These are phyloP conservation scores for Astragalus membranaceus DNA, from an alignment of 306 rosid genomes.

Conservation along the genomic window DNA sequence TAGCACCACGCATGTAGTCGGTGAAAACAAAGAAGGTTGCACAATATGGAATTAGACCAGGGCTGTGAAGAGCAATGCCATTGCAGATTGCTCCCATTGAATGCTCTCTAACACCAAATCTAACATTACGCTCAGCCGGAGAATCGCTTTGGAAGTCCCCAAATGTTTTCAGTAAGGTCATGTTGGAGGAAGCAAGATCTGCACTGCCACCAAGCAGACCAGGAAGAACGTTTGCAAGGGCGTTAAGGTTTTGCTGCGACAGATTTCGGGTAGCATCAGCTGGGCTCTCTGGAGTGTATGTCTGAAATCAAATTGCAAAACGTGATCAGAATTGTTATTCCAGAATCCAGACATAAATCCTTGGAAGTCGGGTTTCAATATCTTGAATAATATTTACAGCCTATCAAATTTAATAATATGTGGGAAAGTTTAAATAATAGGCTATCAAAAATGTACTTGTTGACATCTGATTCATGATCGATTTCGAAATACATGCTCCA, in stretches of 20 bases:
- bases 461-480: background rate
- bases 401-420: background rate
- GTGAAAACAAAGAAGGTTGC: conserved; percentile 99
- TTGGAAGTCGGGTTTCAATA: background rate
- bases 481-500: background rate
- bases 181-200: conserved; percentile 96
- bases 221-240: conserved; percentile 82
- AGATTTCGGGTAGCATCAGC: conserved; percentile 90
- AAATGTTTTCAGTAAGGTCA: conserved; percentile 81
- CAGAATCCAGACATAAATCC: background rate
- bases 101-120: conserved; percentile 97
- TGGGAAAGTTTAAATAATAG: background rate
- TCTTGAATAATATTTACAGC: background rate
- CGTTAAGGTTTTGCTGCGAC: conserved; percentile 88
- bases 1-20: conserved; percentile 98
- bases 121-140: conserved; percentile 85
- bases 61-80: conserved; percentile 93
- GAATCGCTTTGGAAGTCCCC: conserved; percentile 86
- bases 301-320: conserved; percentile 31
- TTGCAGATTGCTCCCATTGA: conserved; percentile 98
- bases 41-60: conserved; percentile 84
- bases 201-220: conserved; percentile 99
- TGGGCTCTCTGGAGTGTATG: conserved; percentile 89
- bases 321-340: background rate
- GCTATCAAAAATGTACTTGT: background rate